phyloP scores from a whole-genome alignment of 768 basidiomycete genomes.

The Phanerochaete sordida region DNA sequence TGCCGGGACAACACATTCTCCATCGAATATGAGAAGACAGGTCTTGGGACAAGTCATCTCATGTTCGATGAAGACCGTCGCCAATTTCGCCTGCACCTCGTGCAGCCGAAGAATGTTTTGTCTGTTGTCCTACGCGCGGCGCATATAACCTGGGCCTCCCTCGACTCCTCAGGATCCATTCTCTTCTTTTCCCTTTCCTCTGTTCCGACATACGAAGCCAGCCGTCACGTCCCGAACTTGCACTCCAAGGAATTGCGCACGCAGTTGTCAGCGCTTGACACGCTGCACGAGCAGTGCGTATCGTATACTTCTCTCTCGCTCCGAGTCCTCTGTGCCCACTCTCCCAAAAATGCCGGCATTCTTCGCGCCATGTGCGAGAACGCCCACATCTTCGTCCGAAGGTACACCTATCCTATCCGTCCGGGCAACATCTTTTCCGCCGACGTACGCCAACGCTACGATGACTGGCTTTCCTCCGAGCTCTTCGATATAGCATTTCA shows the following conservation, averaged over 20 bases:
- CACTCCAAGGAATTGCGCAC: not conserved
- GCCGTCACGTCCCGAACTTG: not conserved
- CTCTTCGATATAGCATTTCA: slow-evolving; percentile 60
- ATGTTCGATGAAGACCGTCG: slow-evolving; percentile 38
- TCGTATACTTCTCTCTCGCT: slow-evolving; percentile 48
- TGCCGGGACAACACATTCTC: slow-evolving; percentile 57
- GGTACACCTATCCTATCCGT: slow-evolving; percentile 35
- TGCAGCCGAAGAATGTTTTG: slow-evolving; percentile 18
- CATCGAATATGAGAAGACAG: slow-evolving; percentile 48
- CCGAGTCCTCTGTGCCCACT: slow-evolving; percentile 43
- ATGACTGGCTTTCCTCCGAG: slow-evolving; percentile 32
- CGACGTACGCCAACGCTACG: slow-evolving; percentile 27
- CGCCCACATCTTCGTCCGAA: slow-evolving; percentile 29
- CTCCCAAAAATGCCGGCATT: slow-evolving; percentile 27
- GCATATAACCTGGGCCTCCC: slow-evolving; percentile 40
- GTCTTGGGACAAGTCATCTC: slow-evolving; percentile 26
- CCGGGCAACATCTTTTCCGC: slow-evolving; percentile 38
- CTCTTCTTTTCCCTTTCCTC: slow-evolving; percentile 43
- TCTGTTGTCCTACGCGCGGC: slow-evolving; percentile 42
- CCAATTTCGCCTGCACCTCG: slow-evolving; percentile 41
- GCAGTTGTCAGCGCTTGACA: not conserved
- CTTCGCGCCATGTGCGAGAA: slow-evolving; percentile 37
- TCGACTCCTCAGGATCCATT: slow-evolving; percentile 25
- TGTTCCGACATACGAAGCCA: slow-evolving; percentile 37
- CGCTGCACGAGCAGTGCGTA: not conserved